phyloP scores from a whole-genome alignment of 257 asterid species.

The Nicotiana sylvestris region DNA sequence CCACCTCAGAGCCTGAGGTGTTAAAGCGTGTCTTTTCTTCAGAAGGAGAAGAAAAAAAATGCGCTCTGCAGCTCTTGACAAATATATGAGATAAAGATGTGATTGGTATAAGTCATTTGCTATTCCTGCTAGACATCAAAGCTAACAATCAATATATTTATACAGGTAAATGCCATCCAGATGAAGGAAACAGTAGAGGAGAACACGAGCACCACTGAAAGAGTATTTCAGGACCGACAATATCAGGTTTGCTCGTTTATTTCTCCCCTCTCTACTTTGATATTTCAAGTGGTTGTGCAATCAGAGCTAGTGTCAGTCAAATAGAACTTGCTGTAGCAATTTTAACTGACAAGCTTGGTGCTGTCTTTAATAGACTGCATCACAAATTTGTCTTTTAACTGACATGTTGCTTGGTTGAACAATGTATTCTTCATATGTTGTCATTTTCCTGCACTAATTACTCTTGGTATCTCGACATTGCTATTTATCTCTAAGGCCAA shows the following conservation, averaged over 20 bases:
- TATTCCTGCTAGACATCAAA: neutral
- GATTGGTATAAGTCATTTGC: neutral
- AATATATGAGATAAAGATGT: neutral
- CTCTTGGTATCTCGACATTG: neutral
- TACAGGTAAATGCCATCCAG: conserved; percentile 92
- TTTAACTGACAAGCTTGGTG: neutral
- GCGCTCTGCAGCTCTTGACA: neutral
- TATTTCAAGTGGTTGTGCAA: neutral
- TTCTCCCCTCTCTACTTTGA: neutral
- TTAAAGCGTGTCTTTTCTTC: neutral
- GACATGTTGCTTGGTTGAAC: neutral
- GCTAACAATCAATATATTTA: neutral
- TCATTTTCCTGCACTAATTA: neutral
- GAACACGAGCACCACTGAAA: conserved; percentile 86
- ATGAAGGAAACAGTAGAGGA: conserved; percentile 98
- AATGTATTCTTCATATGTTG: neutral
- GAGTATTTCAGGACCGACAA: conserved; percentile 96
- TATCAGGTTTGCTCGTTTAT: conserved; percentile 57
- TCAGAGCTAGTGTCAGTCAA: neutral
- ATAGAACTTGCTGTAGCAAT: neutral
- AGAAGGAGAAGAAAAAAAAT: neutral
- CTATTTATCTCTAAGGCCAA: neutral
- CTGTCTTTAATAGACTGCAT: neutral
- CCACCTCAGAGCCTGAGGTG: neutral
- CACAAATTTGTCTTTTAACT: neutral